Percentiles rank a stretch among this genome's conserved stretches.
Evolutionary conservation across 164 flowering plant species (phyloP).

Genomic region (Hamamelis virginiana): DNA sequence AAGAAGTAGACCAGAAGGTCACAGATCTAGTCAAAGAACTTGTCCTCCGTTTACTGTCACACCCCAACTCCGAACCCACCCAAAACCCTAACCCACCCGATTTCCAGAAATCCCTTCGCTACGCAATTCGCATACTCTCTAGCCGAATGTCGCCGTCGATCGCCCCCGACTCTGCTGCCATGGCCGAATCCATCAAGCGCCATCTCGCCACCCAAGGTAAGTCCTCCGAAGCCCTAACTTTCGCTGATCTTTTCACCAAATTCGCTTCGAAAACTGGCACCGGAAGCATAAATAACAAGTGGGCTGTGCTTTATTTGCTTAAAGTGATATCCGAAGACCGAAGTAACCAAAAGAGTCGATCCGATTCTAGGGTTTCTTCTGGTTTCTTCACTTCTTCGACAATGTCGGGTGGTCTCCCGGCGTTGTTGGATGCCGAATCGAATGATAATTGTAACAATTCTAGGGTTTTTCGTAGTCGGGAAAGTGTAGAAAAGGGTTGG

Average conservation of each 20-base stretch:
- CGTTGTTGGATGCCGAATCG: constrained; percentile 27
- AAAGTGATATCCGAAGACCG: constrained; percentile 76
- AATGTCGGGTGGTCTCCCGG: constrained; percentile 48
- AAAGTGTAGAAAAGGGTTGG: constrained; percentile 34
- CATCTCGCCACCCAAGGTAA: constrained; percentile 80
- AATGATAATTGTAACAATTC: constrained; percentile 19
- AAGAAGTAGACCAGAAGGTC: constrained; percentile 51
- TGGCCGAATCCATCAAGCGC: constrained; percentile 92
- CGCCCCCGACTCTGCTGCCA: constrained; percentile 70
- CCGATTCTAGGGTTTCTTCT: constrained; percentile 28
- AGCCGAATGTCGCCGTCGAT: constrained; percentile 89
- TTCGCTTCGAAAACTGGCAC: constrained; percentile 69
- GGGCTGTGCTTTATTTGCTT: constrained; percentile 86
- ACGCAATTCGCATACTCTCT: constrained; percentile 73
- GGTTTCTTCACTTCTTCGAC: constrained; percentile 29
- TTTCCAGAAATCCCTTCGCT: constrained; percentile 50
- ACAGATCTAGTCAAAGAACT: constrained; percentile 84
- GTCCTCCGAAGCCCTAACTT: constrained; percentile 81
- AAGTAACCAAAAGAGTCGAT: constrained; percentile 9
- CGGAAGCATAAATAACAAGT: constrained; percentile 69
- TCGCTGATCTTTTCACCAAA: constrained; percentile 79
- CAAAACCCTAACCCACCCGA: constrained; percentile 32
- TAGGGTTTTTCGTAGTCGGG: constrained; percentile 23
- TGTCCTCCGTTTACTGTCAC: constrained; percentile 57
- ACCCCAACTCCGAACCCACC: constrained; percentile 22